phyloP scores from a whole-genome alignment of 2,329 filamentous ascomycete species.

The Sphaceloma murrayae region DNA sequence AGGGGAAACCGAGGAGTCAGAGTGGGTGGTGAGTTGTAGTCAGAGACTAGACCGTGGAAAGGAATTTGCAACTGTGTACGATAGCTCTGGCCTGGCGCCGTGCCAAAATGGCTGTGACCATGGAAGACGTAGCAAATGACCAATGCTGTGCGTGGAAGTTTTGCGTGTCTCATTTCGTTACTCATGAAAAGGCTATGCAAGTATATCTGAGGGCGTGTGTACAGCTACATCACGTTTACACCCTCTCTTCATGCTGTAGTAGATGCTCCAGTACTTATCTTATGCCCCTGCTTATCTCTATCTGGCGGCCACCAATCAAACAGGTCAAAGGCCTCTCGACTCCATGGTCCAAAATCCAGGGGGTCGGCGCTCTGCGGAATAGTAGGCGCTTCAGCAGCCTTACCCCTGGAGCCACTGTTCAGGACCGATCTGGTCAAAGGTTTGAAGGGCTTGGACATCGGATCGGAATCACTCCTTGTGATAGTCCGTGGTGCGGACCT shows the following conservation, averaged over 20 bases:
- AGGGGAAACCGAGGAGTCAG: conserved; percentile 16
- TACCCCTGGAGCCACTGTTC: background rate
- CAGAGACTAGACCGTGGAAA: background rate
- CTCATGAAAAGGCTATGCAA: no score
- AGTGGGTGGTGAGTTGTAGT: background rate
- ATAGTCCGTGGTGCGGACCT: conserved; percentile 25
- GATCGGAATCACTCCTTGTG: conserved; percentile 6
- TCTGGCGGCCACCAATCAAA: conserved; percentile 50
- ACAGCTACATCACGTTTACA: no score
- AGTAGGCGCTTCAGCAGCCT: conserved; percentile 19
- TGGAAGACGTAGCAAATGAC: no score
- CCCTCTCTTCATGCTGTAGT: background rate
- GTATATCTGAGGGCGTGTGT: no score
- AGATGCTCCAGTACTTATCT: no score
- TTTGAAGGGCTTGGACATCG: conserved; percentile 25
- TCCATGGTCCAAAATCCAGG: conserved; percentile 56
- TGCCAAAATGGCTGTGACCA: background rate
- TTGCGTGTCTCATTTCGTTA: no score
- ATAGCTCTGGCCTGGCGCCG: conserved; percentile 8
- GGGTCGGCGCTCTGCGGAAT: conserved; percentile 27
- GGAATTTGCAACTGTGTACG: background rate
- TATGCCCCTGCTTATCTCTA: conserved; percentile 23
- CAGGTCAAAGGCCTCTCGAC: conserved; percentile 57
- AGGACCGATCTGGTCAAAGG: conserved; percentile 22
- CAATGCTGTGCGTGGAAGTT: no score